Evolutionary conservation across 768 basidiomycete species (phyloP), one percentile per base, ranked within the genome.

Genomic region (Saitozyma podzolica): DNA sequence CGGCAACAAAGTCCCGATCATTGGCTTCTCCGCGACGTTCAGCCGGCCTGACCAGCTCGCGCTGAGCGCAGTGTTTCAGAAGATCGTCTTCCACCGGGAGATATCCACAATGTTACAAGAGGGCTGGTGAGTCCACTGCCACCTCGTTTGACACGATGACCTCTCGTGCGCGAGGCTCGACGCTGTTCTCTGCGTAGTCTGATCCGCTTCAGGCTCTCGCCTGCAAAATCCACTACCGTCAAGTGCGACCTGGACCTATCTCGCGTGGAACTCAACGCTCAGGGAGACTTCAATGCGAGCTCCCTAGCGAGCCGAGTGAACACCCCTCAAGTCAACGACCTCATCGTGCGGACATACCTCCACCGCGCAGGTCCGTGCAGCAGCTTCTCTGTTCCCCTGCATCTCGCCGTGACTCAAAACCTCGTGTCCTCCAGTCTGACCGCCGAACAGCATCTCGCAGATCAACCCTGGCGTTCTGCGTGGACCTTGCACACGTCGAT

Each of bases 11-110:
- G 85, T 94, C 37, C 92, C 94, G 2, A 87, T 96, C 55, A 84
- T 98, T 50, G 95, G 94, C 0, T 96, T 98, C 76, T 92, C 92
- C 58, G 95, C 95, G 1, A 98, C 95, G 0, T 96, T 96, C 81
- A 88, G 87, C 66, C 85, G 95, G 39, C 90, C 94, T 67, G 95
- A 98, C 68, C 90, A 92, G 6, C 82, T 94, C 2, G 90, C 92
- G 1, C 84, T 98, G 4, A 88, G 91, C 7, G 87, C 89, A 2
- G 88, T 96, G 1, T 98, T 95, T 71, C 86, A 96, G 72, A 83
- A 84, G 54, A 93, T 98, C 57, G 94, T 96, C 0, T 98, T 91
- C 76, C 94, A 98, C 75, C 85, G 86, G 16, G 90, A 92, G 67
- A 92, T 96, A 69, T 78, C 91, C 11, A 87, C 91, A 56, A 94